Percentiles rank a stretch among this genome's conserved stretches.
Evolutionary conservation across 164 flowering plant genomes (phyloP).

Genomic region (Nymphaea colorata): DNA sequence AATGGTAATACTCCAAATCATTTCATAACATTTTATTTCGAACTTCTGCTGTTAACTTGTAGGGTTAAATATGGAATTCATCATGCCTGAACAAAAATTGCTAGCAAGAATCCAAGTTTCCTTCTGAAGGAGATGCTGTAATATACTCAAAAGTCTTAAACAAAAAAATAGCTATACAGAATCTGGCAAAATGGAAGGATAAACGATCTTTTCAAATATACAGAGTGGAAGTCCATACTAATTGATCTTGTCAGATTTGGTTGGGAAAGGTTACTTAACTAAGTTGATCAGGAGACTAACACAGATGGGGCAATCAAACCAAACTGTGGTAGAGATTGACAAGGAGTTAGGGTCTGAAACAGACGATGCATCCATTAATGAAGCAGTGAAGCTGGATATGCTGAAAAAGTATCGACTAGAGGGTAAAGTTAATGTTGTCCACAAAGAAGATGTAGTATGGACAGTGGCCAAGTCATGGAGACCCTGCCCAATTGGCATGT

Average conservation of each 20-base stretch:
- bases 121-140: no score
- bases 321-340: slow-evolving; percentile 3
- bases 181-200: no score
- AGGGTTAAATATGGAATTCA: background rate
- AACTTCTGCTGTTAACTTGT: background rate
- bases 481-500: slow-evolving; percentile 76
- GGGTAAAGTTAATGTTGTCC: slow-evolving; percentile 2
- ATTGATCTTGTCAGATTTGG: slow-evolving; percentile 30
- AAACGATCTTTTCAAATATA: no score
- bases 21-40: background rate
- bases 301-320: slow-evolving; percentile 7
- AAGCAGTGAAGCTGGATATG: slow-evolving; percentile 42
- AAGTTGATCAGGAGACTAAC: slow-evolving; percentile 42
- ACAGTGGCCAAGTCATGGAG: slow-evolving; percentile 58
- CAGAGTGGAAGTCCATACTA: no score
- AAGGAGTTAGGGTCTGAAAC: slow-evolving; percentile 11
- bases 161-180: no score
- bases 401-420: slow-evolving; percentile 21
- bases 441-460: slow-evolving; percentile 30
- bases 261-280: slow-evolving; percentile 20
- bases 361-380: slow-evolving; percentile 28
- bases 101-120: no score
- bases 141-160: no score
- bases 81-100: background rate
- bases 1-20: slow-evolving; percentile 24